Evolutionary conservation across 2,329 filamentous ascomycete species (phyloP).

Genomic region (Cytospora schulzeri): DNA sequence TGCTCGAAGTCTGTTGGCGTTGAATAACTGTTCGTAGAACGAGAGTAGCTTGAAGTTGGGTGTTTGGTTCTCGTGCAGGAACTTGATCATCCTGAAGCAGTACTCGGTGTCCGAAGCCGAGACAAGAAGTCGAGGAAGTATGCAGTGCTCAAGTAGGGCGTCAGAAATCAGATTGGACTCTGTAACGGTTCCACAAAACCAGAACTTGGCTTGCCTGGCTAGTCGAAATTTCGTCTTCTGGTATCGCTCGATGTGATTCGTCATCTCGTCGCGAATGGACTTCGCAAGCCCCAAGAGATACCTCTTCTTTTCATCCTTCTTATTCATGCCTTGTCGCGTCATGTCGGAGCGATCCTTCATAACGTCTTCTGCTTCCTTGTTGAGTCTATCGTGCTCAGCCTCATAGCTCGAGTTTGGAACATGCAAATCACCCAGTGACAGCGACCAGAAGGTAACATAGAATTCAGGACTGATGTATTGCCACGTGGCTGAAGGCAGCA

Average conservation of each 20-base stretch:
- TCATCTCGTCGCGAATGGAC: constrained; percentile 72
- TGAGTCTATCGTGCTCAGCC: constrained; percentile 69
- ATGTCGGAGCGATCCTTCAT: constrained; percentile 74
- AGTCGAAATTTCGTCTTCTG: constrained; percentile 69
- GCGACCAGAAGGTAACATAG: constrained; percentile 89
- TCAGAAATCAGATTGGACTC: constrained; percentile 71
- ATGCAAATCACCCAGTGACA: constrained; percentile 79
- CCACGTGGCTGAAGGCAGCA: constrained; percentile 66
- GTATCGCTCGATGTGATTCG: constrained; percentile 68
- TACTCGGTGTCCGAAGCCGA: constrained; percentile 89
- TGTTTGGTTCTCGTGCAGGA: constrained; percentile 80
- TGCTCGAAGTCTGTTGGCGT: constrained; percentile 75
- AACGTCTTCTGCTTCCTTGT: constrained; percentile 67
- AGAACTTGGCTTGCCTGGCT: constrained; percentile 73
- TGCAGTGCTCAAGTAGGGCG: constrained; percentile 82
- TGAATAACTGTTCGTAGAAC: constrained; percentile 82
- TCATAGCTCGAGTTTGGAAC: constrained; percentile 79
- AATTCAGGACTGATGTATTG: constrained; percentile 75
- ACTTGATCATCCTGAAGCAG: constrained; percentile 82
- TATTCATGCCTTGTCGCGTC: constrained; percentile 64
- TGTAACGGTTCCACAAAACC: constrained; percentile 70
- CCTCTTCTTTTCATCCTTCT: constrained; percentile 71
- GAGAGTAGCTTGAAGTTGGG: constrained; percentile 86
- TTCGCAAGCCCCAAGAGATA: constrained; percentile 69
- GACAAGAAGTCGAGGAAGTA: constrained; percentile 83